These are phyloP conservation scores for Ogataea pini DNA, from an alignment of 805 yeast species.

Conservation along the genomic window DNA sequence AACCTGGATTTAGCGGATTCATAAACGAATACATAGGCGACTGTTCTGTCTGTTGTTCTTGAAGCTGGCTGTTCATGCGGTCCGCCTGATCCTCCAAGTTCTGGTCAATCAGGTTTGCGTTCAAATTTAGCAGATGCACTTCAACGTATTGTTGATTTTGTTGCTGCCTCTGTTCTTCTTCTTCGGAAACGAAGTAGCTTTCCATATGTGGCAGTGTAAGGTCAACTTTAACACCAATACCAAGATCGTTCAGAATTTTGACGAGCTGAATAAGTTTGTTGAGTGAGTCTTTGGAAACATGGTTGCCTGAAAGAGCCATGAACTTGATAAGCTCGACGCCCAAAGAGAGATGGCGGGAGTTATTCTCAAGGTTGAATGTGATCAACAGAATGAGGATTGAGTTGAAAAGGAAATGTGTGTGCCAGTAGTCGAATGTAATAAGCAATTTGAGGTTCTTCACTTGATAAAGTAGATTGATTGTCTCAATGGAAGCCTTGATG, in stretches of 20 bases:
- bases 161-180: conserved; percentile 6
- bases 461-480: conserved; percentile 32
- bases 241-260: conserved; percentile 24
- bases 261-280: conserved; percentile 27
- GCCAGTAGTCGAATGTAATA: conserved; percentile 42
- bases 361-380: conserved; percentile 19
- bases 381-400: conserved; percentile 34
- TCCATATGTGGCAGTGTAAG: conserved; percentile 18
- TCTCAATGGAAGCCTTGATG: conserved; percentile 35
- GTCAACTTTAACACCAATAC: conserved; percentile 19
- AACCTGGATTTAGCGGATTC: conserved; percentile 11
- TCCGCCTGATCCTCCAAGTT: conserved; percentile 19
- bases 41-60: conserved; percentile 22
- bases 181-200: conserved; percentile 7
- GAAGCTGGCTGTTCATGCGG: conserved; percentile 20
- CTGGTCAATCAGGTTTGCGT: conserved; percentile 19
- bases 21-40: conserved; percentile 17
- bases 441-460: conserved; percentile 33
- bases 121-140: conserved; percentile 16
- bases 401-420: conserved; percentile 40
- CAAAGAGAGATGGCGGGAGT: conserved; percentile 10
- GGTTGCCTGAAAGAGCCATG: conserved; percentile 32
- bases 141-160: conserved; percentile 13
- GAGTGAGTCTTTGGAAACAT: conserved; percentile 29
- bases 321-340: conserved; percentile 32